Base-by-base conservation (phyloP, 139 green algal genomes). In the Spirogloea muscicola region DNA sequence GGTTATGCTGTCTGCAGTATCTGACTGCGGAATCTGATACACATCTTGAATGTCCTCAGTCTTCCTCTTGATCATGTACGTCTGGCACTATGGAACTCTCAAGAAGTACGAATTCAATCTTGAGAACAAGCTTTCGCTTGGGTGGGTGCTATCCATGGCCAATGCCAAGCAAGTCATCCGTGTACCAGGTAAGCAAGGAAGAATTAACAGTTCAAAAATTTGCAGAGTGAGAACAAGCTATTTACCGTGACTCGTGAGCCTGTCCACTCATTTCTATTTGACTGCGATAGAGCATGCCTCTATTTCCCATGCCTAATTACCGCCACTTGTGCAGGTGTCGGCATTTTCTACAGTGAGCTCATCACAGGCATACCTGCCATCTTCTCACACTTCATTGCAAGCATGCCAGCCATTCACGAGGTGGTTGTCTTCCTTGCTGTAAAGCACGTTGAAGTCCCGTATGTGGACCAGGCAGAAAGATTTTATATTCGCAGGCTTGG, bases 11-110 rank as follows among this genome's bases (percentile, higher is more conserved):
- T n/a, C n/a, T n/a, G n/a, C n/a, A n/a, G n/a, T n/a, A n/a, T 55
- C n/a, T n/a, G n/a, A n/a, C n/a, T n/a, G n/a, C n/a, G n/a, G n/a
- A n/a, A n/a, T n/a, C n/a, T n/a, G n/a, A n/a, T n/a, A n/a, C n/a
- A n/a, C n/a, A n/a, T n/a, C n/a, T n/a, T n/a, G n/a, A n/a, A n/a
- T n/a, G n/a, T n/a, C n/a, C n/a, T 9, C 52, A 31, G 40, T 62
- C 52, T 43, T 69, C 16, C 41, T 69, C 29, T 33, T 62, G 29
- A 69, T 69, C 16, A 69, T 69, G 60, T 69, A 69, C 60, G 43
- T 7, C 4, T 69, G 60, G 60, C 31, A 69, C 16, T 69, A 69
- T 42, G 60, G 60, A 4, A 49, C 60, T 16, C 33, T 25, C 13
- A 39, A 42, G 29, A 52, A 52, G 44, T 27, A 16, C 44, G 13